These are phyloP conservation scores for Conticribra weissflogii DNA, from an alignment of 108 stramenopile genomes.

Conservation along the genomic window DNA sequence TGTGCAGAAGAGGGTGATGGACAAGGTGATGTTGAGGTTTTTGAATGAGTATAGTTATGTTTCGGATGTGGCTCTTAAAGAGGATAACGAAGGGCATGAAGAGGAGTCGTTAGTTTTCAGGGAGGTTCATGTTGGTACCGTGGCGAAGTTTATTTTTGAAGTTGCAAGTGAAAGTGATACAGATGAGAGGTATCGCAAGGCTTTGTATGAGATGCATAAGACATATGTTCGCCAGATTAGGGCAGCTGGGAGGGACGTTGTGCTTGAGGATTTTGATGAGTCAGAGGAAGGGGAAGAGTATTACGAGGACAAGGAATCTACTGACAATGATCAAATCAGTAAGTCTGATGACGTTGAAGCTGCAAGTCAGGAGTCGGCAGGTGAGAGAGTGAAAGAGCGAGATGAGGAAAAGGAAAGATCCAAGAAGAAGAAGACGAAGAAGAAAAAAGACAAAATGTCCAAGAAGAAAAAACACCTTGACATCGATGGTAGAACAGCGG, in stretches of 20 bases:
- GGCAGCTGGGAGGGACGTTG: conserved; percentile 74
- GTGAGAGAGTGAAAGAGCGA: conserved; percentile 28
- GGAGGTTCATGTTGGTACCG: conserved; percentile 85
- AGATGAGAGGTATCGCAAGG: conserved; percentile 68
- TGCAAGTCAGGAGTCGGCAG: conserved; percentile 31
- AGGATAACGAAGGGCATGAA: conserved; percentile 41
- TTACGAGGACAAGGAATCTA: background rate
- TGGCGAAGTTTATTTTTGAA: conserved; percentile 84
- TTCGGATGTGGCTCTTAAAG: conserved; percentile 16
- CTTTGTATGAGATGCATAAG: conserved; percentile 86
- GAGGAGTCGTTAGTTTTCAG: conserved; percentile 54
- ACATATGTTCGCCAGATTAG: conserved; percentile 76
- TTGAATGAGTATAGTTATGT: conserved; percentile 78
- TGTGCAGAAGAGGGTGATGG: conserved; percentile 77
- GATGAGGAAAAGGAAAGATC: conserved; percentile 54
- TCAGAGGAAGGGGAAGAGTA: conserved; percentile 52
- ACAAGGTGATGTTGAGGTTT: conserved; percentile 81
- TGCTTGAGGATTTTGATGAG: conserved; percentile 34
- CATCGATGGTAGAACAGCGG: background rate
- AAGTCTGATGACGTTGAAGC: conserved; percentile 32
- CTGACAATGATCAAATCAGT: conserved; percentile 15
- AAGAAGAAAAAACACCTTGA: background rate
- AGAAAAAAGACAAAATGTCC: conserved; percentile 10
- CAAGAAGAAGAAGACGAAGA: conserved; percentile 37
- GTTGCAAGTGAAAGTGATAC: conserved; percentile 80